phyloP scores from a whole-genome alignment of 1,139 yeast genomes.

The Pichiaceae sp. region DNA sequence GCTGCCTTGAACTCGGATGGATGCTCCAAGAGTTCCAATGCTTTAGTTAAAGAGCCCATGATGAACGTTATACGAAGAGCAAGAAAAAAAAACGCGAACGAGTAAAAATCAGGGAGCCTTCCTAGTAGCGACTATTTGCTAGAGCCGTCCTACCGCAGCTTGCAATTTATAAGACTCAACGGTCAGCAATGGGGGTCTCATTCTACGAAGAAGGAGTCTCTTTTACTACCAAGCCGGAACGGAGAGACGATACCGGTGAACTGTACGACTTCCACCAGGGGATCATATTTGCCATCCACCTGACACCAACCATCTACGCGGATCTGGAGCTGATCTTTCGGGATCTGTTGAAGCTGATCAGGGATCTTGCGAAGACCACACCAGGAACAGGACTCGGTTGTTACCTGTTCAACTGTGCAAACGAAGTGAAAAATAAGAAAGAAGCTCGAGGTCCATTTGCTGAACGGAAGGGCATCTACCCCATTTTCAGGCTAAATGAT shows the following conservation, averaged over 20 bases:
- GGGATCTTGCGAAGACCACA: slow-evolving; percentile 47
- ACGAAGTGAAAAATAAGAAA: slow-evolving; percentile 1
- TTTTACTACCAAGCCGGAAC: background rate
- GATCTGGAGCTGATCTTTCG: slow-evolving; percentile 46
- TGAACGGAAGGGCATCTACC: slow-evolving; percentile 25
- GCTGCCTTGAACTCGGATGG: slow-evolving; percentile 70
- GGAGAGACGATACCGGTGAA: background rate
- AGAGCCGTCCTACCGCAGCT: background rate
- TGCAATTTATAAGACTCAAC: background rate
- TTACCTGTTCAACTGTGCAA: slow-evolving; percentile 44
- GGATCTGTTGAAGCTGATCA: slow-evolving; percentile 46
- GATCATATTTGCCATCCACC: slow-evolving; percentile 51
- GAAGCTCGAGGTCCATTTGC: slow-evolving; percentile 6
- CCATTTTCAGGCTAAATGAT: slow-evolving; percentile 30
- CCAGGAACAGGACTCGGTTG: slow-evolving; percentile 64
- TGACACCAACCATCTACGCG: slow-evolving; percentile 40
- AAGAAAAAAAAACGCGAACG: background rate
- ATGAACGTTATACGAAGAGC: background rate
- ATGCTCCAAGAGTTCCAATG: slow-evolving; percentile 54
- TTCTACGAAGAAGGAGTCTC: background rate
- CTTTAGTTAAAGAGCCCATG: slow-evolving; percentile 20
- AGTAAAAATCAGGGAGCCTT: background rate
- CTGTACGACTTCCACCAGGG: slow-evolving; percentile 53
- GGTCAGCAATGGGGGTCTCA: background rate
- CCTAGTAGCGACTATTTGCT: too few relatives aligned